Evolutionary conservation across 2,329 filamentous ascomycete genomes (phyloP).

Genomic region (Penicillium sclerotiorum): DNA sequence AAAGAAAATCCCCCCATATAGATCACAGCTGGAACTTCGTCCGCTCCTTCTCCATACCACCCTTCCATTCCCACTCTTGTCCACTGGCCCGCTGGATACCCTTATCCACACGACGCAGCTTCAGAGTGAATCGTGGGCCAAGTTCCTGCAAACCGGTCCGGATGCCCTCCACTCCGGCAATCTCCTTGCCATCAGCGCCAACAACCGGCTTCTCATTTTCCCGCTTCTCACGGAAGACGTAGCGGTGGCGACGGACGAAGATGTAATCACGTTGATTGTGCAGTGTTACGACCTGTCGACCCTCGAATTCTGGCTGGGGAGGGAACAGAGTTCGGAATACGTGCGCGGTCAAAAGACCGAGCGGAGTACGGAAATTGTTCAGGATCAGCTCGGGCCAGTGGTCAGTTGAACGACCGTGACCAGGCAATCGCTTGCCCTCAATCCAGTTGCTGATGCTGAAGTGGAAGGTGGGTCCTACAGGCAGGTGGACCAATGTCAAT

Average conservation of each 20-base stretch:
- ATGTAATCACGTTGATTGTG: constrained; percentile 97
- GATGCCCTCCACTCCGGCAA: constrained; percentile 83
- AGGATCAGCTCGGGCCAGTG: constrained; percentile 88
- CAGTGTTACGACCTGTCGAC: constrained; percentile 85
- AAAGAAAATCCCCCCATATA: constrained; percentile 6
- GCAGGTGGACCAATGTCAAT: constrained; percentile 81
- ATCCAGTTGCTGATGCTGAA: constrained; percentile 91
- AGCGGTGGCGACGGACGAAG: constrained; percentile 86
- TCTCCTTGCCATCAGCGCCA: constrained; percentile 76
- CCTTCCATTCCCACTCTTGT: constrained; percentile 95
- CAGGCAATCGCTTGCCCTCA: constrained; percentile 81
- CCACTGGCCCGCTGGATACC: constrained; percentile 77
- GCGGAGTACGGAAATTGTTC: constrained; percentile 92
- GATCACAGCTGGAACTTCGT: constrained; percentile 85
- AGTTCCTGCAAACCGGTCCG: constrained; percentile 87
- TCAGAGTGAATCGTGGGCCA: constrained; percentile 80
- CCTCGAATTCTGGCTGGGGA: constrained; percentile 76
- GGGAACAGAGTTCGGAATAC: constrained; percentile 82
- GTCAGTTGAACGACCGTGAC: constrained; percentile 85
- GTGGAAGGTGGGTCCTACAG: constrained; percentile 85
- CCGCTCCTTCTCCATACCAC: constrained; percentile 88
- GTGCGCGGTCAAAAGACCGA: constrained; percentile 84
- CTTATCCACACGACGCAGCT: constrained; percentile 87
- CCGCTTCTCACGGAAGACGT: constrained; percentile 88
- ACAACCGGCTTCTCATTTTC: constrained; percentile 84